phyloP scores from a whole-genome alignment of 257 asterid genomes.

The Agastache rugosa region DNA sequence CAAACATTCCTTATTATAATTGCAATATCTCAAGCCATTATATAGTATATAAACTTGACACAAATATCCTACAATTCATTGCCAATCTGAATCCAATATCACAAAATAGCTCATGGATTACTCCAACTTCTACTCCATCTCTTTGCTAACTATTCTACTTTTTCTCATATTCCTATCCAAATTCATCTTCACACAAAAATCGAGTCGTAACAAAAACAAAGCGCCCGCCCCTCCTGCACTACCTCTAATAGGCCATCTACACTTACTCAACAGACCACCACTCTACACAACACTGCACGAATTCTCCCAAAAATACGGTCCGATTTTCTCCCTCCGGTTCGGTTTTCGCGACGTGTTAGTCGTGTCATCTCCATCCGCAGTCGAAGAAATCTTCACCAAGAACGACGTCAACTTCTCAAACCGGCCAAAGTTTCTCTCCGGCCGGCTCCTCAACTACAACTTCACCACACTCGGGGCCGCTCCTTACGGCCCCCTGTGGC shows the following conservation, averaged over 20 bases:
- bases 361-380: constrained; percentile 25
- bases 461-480: constrained; percentile 30
- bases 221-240: constrained; percentile 22
- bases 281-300: constrained; percentile 1
- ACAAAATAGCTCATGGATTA: not conserved
- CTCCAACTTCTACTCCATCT: not conserved
- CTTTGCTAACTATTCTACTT: not conserved
- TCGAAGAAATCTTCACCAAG: constrained; percentile 34
- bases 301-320: constrained; percentile 13
- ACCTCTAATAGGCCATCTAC: constrained; percentile 40
- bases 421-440: constrained; percentile 24
- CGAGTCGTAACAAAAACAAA: not conserved
- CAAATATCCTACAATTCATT: not conserved
- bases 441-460: constrained; percentile 33
- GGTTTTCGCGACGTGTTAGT: constrained; percentile 9
- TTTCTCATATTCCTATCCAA: constrained; percentile 6
- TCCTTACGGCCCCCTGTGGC: constrained; percentile 37
- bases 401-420: constrained; percentile 35
- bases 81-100: not conserved
- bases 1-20: not conserved
- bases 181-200: not conserved
- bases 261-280: constrained; percentile 24
- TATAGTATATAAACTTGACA: not conserved
- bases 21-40: not conserved
- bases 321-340: constrained; percentile 11